A percentile compares a stretch with the other conserved stretches of the same genome.
Evolutionary conservation across 768 basidiomycete genomes (phyloP).

Genomic region (Pisolithus albus): DNA sequence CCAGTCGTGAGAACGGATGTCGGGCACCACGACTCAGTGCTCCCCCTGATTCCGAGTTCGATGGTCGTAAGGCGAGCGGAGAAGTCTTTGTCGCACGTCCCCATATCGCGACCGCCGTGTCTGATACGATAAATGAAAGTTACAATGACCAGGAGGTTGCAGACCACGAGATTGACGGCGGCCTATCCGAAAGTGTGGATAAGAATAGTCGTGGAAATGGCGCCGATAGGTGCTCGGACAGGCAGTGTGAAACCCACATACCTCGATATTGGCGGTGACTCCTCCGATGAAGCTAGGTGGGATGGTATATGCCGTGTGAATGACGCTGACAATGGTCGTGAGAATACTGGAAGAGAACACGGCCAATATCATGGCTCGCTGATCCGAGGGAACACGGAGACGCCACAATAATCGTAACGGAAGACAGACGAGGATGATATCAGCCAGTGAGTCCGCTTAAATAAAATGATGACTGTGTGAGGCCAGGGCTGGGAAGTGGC

Average conservation of each 20-base stretch:
- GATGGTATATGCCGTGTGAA: constrained; percentile 39
- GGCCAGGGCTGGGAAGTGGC: no score
- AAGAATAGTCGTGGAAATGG: not conserved
- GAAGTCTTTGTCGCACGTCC: constrained; percentile 1
- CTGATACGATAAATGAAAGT: constrained; percentile 25
- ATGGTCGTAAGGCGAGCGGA: constrained; percentile 20
- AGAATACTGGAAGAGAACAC: constrained; percentile 51
- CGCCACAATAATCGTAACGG: constrained; percentile 41
- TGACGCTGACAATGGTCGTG: constrained; percentile 38
- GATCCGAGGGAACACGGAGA: constrained; percentile 34
- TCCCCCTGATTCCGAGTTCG: constrained; percentile 7
- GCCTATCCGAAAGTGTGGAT: constrained; percentile 14
- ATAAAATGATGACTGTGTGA: not conserved
- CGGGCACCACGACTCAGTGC: not conserved
- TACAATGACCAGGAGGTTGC: constrained; percentile 36
- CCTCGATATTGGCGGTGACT: constrained; percentile 39
- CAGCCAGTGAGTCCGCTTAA: constrained; percentile 42
- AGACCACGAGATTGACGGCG: constrained; percentile 34
- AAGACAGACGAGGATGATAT: constrained; percentile 37
- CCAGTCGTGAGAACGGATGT: not conserved
- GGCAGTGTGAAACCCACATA: constrained; percentile 9
- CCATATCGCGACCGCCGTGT: constrained; percentile 8
- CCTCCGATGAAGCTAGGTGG: constrained; percentile 13
- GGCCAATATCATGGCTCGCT: constrained; percentile 33
- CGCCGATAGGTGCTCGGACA: not conserved